Base-by-base conservation (phyloP, 192 early-diverging fungal species). In the Obelidium mucronatum region DNA sequence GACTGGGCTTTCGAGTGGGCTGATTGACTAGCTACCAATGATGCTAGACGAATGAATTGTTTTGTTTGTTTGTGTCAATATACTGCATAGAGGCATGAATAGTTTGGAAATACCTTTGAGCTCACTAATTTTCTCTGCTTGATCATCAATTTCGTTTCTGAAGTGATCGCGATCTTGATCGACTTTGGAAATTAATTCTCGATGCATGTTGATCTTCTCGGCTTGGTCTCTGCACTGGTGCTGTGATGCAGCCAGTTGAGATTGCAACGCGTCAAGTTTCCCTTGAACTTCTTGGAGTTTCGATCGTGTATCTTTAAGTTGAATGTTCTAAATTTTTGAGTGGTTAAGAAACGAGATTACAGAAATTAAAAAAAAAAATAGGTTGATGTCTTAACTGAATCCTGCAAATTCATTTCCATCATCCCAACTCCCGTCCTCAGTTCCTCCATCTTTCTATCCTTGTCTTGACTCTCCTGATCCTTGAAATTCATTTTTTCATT, bases 151-250 rank as follows among this genome's bases (percentile, higher is more conserved):
- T 52, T 82, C 80, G 22, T 58, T 63, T 39, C 79, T 64, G 36
- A 51, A 79, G 13, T 36, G 22, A 64, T 87, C 86, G 8, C 86
- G 74, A 40, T 84, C 80, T 30, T 69, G 42, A 62, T 87, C 86
- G 42, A 84, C 60, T 65, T 83, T 72, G 2, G 60, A 44, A 22
- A 87, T 31, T 22, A 86, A 40, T 15, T 75, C 53, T 35, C 64
- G 67, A 30, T 86, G 81, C 75, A 81, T 78, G 33, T 35, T 8
- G 5, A 82, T 40, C 67, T 79, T 72, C 26, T 31, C 22, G 2
- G 19, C 30, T 11, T 53, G 58, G 4, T 63, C 40, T 5, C 70
- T 33, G 22, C 19, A 28, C 26, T 74, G n/a, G 3, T 17, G 15
- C 26, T 30, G 61, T 76, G 61, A 5, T 72, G 42, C 30, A 64